Conservation (phyloP, 768 basidiomycete species). For the Lactarius psammicola region DNA sequence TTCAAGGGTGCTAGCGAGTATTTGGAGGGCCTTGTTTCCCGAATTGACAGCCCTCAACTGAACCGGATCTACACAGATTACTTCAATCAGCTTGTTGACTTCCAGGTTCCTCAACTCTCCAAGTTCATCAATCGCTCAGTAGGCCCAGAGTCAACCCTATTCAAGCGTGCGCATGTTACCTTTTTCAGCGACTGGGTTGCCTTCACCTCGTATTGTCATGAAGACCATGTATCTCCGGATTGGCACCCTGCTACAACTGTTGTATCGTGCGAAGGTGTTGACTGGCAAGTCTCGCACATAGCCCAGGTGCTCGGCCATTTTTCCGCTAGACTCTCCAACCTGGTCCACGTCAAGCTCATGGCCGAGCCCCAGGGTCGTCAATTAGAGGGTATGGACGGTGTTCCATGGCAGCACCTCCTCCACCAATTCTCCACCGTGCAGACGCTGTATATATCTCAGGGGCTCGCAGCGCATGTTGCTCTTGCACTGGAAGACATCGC, state of each 20-base stretch:
- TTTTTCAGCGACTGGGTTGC: not conserved
- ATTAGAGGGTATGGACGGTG: not conserved
- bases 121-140: not conserved
- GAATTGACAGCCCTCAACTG: not conserved
- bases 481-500: not conserved
- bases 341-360: not conserved
- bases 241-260: not conserved
- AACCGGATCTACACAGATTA: not conserved
- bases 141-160: not conserved
- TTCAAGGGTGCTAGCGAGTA: not conserved
- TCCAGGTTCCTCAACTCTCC: not conserved
- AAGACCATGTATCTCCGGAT: not conserved
- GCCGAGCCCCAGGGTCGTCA: not conserved
- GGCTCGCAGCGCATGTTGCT: not conserved
- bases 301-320: not conserved
- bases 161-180: not conserved
- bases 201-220: not conserved
- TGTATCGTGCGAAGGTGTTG: not conserved
- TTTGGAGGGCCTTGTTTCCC: not conserved
- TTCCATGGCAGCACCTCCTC: not conserved
- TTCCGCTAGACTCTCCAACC: not conserved
- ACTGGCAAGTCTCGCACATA: not conserved
- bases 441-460: not conserved
- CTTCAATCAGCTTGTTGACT: not conserved
- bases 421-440: not conserved